phyloP scores from a whole-genome alignment of 176 grass and related monocot species.

The Secale cereale region DNA sequence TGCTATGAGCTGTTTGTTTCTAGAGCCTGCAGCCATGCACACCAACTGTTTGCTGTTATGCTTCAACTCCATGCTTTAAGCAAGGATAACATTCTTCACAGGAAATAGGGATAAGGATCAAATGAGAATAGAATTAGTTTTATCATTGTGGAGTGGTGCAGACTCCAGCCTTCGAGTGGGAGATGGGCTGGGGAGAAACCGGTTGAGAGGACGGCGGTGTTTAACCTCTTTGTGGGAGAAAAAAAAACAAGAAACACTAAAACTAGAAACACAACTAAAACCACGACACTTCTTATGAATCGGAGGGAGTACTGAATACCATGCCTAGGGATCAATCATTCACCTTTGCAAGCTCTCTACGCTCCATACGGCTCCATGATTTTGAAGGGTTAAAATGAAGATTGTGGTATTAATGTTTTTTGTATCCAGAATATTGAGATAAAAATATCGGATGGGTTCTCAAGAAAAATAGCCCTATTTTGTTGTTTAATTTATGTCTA shows the following conservation, averaged over 20 bases:
- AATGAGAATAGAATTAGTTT: neutral
- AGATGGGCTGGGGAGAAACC: neutral
- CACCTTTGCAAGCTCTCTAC: neutral
- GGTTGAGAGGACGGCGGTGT: too few species aligned
- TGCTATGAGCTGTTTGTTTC: neutral
- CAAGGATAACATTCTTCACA: neutral
- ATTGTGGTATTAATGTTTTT: too few species aligned
- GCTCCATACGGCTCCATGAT: neutral
- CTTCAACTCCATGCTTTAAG: neutral
- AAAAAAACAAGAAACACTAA: neutral
- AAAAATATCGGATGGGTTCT: neutral
- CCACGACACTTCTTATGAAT: too few species aligned
- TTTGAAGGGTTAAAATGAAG: neutral
- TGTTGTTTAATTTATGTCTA: neutral
- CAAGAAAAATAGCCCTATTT: neutral
- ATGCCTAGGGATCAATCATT: neutral
- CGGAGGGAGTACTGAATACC: neutral
- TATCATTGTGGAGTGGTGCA: neutral
- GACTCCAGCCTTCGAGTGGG: neutral
- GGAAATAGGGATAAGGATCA: neutral
- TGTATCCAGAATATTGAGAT: neutral
- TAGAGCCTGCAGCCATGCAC: neutral
- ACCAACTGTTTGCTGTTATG: neutral
- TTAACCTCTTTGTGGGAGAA: too few species aligned
- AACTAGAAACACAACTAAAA: neutral